Evolutionary conservation across 2,329 filamentous ascomycete genomes (phyloP).

Genomic region (Aspergillus costaricaensis): DNA sequence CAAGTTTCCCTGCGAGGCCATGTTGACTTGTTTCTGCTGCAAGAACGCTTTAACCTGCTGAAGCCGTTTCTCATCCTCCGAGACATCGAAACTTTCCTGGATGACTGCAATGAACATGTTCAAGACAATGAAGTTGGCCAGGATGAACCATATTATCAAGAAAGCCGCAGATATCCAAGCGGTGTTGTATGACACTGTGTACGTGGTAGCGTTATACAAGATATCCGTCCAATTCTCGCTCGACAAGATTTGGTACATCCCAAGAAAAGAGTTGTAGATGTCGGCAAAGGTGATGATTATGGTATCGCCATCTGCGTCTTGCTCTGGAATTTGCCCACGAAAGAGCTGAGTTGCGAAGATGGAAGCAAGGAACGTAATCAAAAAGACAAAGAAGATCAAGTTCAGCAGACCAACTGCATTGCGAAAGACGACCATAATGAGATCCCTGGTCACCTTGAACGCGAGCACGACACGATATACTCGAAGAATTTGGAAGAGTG

Average conservation of each 20-base stretch:
- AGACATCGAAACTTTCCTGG: conserved; percentile 98
- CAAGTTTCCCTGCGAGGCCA: conserved; percentile 68
- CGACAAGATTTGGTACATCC: conserved; percentile 96
- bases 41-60: conserved; percentile 96
- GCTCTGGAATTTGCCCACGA: conserved; percentile 73
- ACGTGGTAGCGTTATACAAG: conserved; percentile 77
- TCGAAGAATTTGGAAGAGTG: conserved; percentile 88
- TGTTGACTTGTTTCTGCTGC: conserved; percentile 82
- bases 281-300: conserved; percentile 78
- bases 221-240: conserved; percentile 95
- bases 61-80: conserved; percentile 94
- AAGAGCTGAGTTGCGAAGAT: conserved; percentile 95
- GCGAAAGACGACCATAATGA: conserved; percentile 83
- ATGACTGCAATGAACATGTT: conserved; percentile 99
- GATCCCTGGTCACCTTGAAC: conserved; percentile 79
- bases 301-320: conserved; percentile 62
- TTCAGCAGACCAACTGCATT: conserved; percentile 92
- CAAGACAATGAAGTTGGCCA: conserved; percentile 91
- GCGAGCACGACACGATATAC: conserved; percentile 90
- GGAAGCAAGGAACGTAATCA: conserved; percentile 89
- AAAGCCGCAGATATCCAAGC: conserved; percentile 92
- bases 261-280: conserved; percentile 93
- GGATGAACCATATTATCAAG: conserved; percentile 91
- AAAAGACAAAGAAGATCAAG: conserved; percentile 91
- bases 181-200: conserved; percentile 66